These are phyloP conservation scores for Cyberlindnera mississippiensis DNA, from an alignment of 805 yeast genomes.

Conservation along the genomic window DNA sequence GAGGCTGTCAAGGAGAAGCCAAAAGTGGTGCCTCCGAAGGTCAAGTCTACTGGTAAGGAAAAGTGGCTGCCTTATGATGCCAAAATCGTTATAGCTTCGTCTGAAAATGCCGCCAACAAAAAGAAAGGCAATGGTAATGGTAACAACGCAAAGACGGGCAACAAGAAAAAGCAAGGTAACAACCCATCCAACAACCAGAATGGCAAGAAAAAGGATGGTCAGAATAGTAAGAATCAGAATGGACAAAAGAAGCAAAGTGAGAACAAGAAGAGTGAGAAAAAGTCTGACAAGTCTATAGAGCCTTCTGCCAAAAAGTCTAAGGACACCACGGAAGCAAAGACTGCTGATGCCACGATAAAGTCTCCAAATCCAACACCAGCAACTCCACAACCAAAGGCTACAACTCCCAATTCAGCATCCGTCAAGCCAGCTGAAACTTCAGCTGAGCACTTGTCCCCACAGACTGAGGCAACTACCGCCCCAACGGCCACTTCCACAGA, in stretches of 20 bases:
- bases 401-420: not conserved
- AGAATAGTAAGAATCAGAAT: slow-evolving; percentile 9
- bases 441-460: not conserved
- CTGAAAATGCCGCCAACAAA: slow-evolving; percentile 3
- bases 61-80: slow-evolving; percentile 70
- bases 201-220: slow-evolving; percentile 4
- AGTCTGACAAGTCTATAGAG: slow-evolving; percentile 2
- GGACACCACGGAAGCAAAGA: slow-evolving; percentile 1
- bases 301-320: not conserved
- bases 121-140: slow-evolving; percentile 10
- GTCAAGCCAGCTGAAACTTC: not conserved
- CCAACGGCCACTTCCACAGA: not conserved
- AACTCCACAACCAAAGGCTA: not conserved
- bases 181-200: slow-evolving; percentile 8
- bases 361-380: not conserved
- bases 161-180: slow-evolving; percentile 5
- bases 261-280: slow-evolving; percentile 1
- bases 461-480: not conserved
- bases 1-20: slow-evolving; percentile 2
- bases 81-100: slow-evolving; percentile 37
- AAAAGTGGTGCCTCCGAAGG: slow-evolving; percentile 12
- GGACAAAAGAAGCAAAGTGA: slow-evolving; percentile 5
- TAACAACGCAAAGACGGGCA: slow-evolving; percentile 5
- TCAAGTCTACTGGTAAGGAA: slow-evolving; percentile 38
- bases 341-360: not conserved